Evolutionary conservation across 2,329 filamentous ascomycete genomes (phyloP), one percentile per base, ranked within the genome.

Genomic region (Boeremia exigua): DNA sequence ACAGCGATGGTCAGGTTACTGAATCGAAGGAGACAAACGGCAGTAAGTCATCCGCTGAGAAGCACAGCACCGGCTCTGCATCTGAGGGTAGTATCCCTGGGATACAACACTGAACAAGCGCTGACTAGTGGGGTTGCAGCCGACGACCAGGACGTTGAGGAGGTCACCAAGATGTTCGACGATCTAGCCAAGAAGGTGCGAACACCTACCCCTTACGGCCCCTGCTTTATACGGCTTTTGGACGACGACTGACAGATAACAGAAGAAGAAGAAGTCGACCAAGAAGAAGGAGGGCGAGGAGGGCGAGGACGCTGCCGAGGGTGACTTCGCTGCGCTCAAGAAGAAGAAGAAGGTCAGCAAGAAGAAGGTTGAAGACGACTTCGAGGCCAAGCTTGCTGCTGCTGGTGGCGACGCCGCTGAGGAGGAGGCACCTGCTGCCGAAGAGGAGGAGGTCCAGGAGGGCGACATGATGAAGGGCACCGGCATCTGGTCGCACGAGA

Each of bases 401-500:
- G 85, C 84, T 65, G 78, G 75, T 25, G 77, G 76, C 23, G 78
- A 79, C 19, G 79, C 78, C 47, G 84, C 84, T 47, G 86, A 88
- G 67, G 85, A 81, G 55, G 82, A 82, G 37, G 83, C 82, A 54
- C 63, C 65, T 23, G 68, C 60, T 38, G 60, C 64, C 12, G 82
- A 80, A 50, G 82, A 83, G 27, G 81, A 67, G 77, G 81, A 63
- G 75, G 82, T 82, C 49, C 84, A 86, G 56, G 73, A 77, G 58
- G 92, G 92, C 65, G 92, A 96, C 71, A 89, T 92, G 82, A 87
- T 93, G 67, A 85, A 88, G 75, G 93, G 93, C 66, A 96, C 92
- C 38, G 93, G 93, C 60, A 90, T 96, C 79, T 97, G 92, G 91
- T 80, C 84, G 64, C 92, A 96, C 81, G 87, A 93, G 72, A 86